These are phyloP conservation scores for Chalciporus sp. DNA, from an alignment of 1,284 basidiomycete genomes.

Conservation along the genomic window DNA sequence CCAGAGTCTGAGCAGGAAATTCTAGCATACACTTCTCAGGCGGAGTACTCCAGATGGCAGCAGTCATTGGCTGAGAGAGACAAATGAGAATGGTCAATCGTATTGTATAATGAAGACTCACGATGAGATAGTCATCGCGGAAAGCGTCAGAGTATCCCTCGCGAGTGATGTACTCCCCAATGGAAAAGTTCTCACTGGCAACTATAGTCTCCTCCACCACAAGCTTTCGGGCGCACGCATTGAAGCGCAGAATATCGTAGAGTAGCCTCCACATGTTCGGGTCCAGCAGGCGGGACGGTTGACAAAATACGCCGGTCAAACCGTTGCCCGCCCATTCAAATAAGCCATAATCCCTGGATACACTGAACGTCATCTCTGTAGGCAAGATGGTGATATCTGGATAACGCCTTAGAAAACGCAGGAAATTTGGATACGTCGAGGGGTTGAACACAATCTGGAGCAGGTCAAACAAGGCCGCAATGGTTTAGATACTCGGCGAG, in stretches of 20 bases:
- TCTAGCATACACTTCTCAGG: slow-evolving; percentile 71
- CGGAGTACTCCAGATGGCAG: slow-evolving; percentile 81
- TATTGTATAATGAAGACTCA: slow-evolving; percentile 37
- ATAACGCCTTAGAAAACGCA: slow-evolving; percentile 65
- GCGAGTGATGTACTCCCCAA: slow-evolving; percentile 69
- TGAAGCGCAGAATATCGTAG: slow-evolving; percentile 81
- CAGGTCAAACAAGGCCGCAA: not conserved
- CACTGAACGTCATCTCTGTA: slow-evolving; percentile 81
- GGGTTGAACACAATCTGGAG: slow-evolving; percentile 77
- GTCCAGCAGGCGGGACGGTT: slow-evolving; percentile 62
- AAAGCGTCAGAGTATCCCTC: slow-evolving; percentile 74
- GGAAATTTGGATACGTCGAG: slow-evolving; percentile 81
- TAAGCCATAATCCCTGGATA: slow-evolving; percentile 65
- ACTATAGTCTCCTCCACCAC: slow-evolving; percentile 33
- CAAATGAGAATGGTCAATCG: not conserved
- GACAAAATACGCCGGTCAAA: slow-evolving; percentile 66
- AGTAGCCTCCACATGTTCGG: slow-evolving; percentile 74
- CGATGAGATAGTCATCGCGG: slow-evolving; percentile 79
- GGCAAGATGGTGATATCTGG: slow-evolving; percentile 52
- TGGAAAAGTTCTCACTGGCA: slow-evolving; percentile 55
- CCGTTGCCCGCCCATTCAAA: slow-evolving; percentile 80
- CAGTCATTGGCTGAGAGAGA: slow-evolving; percentile 69
- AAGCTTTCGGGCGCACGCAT: slow-evolving; percentile 59
- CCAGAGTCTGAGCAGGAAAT: slow-evolving; percentile 74
- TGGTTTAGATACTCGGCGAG: not conserved